These are phyloP conservation scores for Batkoa obscura DNA, from an alignment of 371 early-diverging fungal genomes.

Conservation along the genomic window DNA sequence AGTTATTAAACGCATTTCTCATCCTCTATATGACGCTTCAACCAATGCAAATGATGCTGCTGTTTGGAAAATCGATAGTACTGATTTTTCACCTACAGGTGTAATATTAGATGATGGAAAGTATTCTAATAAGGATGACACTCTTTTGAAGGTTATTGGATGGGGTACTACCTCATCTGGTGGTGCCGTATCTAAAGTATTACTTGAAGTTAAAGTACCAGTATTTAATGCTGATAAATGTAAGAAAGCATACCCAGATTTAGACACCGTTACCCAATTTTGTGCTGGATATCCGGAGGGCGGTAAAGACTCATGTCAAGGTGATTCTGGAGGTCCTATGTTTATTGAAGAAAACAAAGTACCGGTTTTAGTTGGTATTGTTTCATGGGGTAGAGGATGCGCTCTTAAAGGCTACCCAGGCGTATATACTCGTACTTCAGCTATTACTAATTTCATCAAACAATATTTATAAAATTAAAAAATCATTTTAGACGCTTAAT, in stretches of 20 bases:
- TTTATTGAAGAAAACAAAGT: not conserved
- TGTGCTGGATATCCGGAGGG: conserved; percentile 5
- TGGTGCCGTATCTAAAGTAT: not conserved
- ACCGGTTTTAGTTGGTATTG: not conserved
- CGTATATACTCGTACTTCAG: no score
- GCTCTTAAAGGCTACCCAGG: no score
- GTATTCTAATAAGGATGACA: not conserved
- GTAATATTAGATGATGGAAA: not conserved
- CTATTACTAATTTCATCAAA: no score
- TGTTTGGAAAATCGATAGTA: not conserved
- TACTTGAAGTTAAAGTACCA: conserved; percentile 4
- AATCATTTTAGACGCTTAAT: no score
- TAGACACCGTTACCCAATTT: no score
- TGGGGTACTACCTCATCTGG: conserved; percentile 4
- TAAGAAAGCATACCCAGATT: no score
- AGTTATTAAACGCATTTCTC: not conserved
- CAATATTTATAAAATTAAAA: no score
- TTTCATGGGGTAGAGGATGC: not conserved
- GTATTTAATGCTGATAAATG: no score
- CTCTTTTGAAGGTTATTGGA: not conserved
- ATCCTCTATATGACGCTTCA: not conserved
- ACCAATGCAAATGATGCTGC: not conserved
- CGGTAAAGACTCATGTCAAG: conserved; percentile 1
- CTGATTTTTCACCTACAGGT: not conserved
- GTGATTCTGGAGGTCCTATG: conserved; percentile 5